These are phyloP conservation scores for Macrophomina phaseolina DNA, from an alignment of 2,329 filamentous ascomycete genomes.

Conservation along the genomic window DNA sequence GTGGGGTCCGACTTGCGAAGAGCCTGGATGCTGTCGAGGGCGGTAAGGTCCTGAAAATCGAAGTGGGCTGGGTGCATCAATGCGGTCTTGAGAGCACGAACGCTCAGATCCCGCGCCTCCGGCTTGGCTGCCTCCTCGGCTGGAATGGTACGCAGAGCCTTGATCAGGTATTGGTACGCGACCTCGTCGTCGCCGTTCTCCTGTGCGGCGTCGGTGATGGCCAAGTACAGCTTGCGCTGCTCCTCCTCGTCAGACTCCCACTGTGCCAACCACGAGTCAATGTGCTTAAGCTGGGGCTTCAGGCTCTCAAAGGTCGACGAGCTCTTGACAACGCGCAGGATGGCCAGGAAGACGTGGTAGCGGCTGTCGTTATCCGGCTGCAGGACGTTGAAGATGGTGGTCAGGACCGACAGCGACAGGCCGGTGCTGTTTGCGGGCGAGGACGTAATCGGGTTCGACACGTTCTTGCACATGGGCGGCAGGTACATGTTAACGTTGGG, in stretches of 20 bases:
- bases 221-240: conserved; percentile 81
- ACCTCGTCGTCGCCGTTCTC: conserved; percentile 79
- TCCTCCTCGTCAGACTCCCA: conserved; percentile 87
- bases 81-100: conserved; percentile 70
- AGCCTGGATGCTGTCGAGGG: conserved; percentile 79
- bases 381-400: conserved; percentile 96
- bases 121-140: conserved; percentile 59
- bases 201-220: conserved; percentile 79
- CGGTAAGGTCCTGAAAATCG: conserved; percentile 75
- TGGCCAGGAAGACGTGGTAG: conserved; percentile 88
- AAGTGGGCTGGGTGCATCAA: conserved; percentile 70
- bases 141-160: conserved; percentile 80
- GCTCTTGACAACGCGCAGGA: conserved; percentile 81
- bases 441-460: conserved; percentile 82
- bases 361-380: conserved; percentile 76
- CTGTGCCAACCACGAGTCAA: conserved; percentile 79
- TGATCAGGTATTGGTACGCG: conserved; percentile 73
- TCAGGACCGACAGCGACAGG: conserved; percentile 86
- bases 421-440: conserved; percentile 85
- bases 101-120: conserved; percentile 64
- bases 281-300: conserved; percentile 79
- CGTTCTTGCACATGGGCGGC: conserved; percentile 85
- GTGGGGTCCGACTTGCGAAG: conserved; percentile 82
- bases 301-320: conserved; percentile 75
- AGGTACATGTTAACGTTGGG: conserved; percentile 85